A percentile compares a stretch with the other conserved stretches of the same genome.
These are phyloP conservation scores for Nemania diffusa DNA, from an alignment of 2,329 filamentous ascomycete genomes.

Conservation along the genomic window DNA sequence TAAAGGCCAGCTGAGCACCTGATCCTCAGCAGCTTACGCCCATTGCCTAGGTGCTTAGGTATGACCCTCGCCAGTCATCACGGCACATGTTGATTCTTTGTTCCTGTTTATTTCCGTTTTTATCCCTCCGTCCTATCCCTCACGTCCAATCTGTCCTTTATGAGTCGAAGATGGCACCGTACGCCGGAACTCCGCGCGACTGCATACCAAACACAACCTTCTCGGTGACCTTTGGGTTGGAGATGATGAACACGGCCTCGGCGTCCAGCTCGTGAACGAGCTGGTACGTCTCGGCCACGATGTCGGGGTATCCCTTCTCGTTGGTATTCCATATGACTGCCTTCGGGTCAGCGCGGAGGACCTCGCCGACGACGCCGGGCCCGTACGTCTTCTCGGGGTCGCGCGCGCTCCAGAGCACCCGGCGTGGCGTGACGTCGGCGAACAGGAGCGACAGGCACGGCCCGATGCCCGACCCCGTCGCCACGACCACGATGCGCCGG, in stretches of 20 bases:
- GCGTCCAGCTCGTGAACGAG: conserved; percentile 65
- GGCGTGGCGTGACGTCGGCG: conserved; percentile 59
- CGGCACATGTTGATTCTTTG: background rate
- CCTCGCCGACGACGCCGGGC: conserved; percentile 62
- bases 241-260: conserved; percentile 80
- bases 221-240: conserved; percentile 75
- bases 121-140: background rate
- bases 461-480: conserved; percentile 79
- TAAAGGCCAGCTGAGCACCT: no score
- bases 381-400: conserved; percentile 72
- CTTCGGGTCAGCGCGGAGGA: conserved; percentile 66
- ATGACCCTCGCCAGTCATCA: background rate
- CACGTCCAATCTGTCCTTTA: background rate
- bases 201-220: conserved; percentile 77
- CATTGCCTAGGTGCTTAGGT: no score
- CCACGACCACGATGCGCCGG: conserved; percentile 71
- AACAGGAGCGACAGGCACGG: conserved; percentile 73
- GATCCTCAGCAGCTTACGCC: no score
- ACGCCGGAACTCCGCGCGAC: conserved; percentile 72
- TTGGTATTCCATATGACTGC: conserved; percentile 76
- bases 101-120: background rate
- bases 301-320: conserved; percentile 67
- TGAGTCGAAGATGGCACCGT: conserved; percentile 78
- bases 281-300: conserved; percentile 62
- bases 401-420: conserved; percentile 76